Conservation (phyloP, 495 filamentous ascomycete genomes). For the Peziza echinospora region DNA sequence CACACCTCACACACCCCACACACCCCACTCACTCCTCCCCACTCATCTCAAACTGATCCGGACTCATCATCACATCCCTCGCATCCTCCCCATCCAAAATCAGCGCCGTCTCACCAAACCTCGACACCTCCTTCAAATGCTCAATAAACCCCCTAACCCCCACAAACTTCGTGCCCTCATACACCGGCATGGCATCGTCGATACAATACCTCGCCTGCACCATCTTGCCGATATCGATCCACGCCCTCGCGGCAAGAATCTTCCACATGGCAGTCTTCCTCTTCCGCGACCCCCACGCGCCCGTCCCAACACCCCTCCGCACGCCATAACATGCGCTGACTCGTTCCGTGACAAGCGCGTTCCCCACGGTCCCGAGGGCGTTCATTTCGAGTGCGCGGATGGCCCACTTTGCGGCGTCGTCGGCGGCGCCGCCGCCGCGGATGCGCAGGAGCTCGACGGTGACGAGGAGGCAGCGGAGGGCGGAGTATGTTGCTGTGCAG, state of each 20-base stretch:
- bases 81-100: neutral
- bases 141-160: constrained; percentile 24
- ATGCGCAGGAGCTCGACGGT: constrained; percentile 62
- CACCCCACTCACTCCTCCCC: constrained; percentile 8
- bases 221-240: constrained; percentile 49
- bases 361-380: constrained; percentile 48
- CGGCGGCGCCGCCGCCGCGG: constrained; percentile 54
- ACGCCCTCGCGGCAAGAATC: constrained; percentile 58
- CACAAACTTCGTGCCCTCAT: constrained; percentile 27
- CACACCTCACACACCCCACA: too few species aligned
- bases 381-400: constrained; percentile 50
- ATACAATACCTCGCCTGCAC: constrained; percentile 49
- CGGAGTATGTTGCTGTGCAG: constrained; percentile 49
- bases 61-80: neutral
- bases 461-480: constrained; percentile 53
- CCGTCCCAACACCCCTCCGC: constrained; percentile 38
- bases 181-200: constrained; percentile 45
- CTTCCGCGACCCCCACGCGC: constrained; percentile 39
- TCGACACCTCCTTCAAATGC: constrained; percentile 22
- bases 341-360: constrained; percentile 63
- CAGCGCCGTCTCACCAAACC: constrained; percentile 16
- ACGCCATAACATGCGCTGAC: constrained; percentile 64
- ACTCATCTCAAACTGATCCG: too few species aligned
- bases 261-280: constrained; percentile 85
- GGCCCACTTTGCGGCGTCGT: constrained; percentile 75